Base-by-base conservation (phyloP, 495 filamentous ascomycete genomes). In the Rusavskia elegans region DNA sequence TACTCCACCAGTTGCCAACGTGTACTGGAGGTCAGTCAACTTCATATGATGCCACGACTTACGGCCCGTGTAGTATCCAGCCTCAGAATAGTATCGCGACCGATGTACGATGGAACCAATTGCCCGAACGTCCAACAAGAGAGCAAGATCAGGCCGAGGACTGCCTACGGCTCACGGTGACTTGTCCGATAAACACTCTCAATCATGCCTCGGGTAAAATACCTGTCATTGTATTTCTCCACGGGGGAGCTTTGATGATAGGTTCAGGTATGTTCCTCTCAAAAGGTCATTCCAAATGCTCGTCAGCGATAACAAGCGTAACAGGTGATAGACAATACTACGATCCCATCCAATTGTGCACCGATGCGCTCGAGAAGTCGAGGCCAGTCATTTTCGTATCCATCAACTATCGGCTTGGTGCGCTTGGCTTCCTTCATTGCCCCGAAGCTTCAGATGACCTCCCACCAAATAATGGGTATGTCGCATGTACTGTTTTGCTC, bases 341-440 rank as follows among this genome's bases (percentile, higher is more conserved):
- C 20, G 48, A 50, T 39, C 48, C 48, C 17, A 36, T 37, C 6
- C 0, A 7, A 14, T 50, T 50, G 10, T 50, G 48, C 30, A 50
- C 27, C 10, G 48, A 37, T 13, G 48, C 48, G 32, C 19, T 50
- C n/a, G 19, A 32, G 4, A 17, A 20, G 11, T 17, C 48, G 23
- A 20, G 9, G 14, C 48, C 48, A 9, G n/a, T 50, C 36, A 37
- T 74, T 52, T 51, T 72, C 2, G 70, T 73, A 3, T 62, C 63
- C 17, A 45, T 72, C 36, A 73, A 73, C 53, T 68, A 66, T 56
- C 45, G 65, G 45, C 44, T 68, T 17, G 65, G 65, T 10, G 55
- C 64, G n/a, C 53, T 68, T 17, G 65, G 65, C 1, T 66, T 61
- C 51, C 50, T 66, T 20, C 48, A 50, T 37, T 50, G 48, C 20